Evolutionary conservation across 1,284 basidiomycete species (phyloP), one percentile per base, ranked within the genome.

Genomic region (Neonothopanus nambi): DNA sequence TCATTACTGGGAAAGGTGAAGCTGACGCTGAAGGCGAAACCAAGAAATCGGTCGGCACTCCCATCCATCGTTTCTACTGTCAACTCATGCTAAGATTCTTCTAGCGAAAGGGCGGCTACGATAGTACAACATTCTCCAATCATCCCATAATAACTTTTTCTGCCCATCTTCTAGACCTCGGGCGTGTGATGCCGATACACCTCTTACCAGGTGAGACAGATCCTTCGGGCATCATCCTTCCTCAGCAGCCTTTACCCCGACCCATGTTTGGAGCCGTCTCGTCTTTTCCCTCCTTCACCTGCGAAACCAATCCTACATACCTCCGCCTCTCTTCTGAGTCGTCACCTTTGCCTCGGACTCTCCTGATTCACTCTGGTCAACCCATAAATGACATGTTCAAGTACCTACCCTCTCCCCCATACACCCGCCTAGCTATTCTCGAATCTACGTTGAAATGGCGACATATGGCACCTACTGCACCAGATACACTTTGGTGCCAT

Each of bases 401-500:
- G 69, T 99, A 99, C 71, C 75, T 95, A 36, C 78, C 81, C 13
- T 79, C 82, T 13, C 83, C 83, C 13, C 82, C 83, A 7, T 74
- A 81, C 51, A 85, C 87, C 23, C 78, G 89, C 20, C 69, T 98
- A 36, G 79, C 79, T 3, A 81, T 98, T 63, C 85, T 93, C 3
- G 79, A 84, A 59, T 79, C 87, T 45, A 95, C 93, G 13, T 77
- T 99, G 11, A 84, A 82, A 64, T 99, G 95, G 97, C 80, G 93
- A 57, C 97, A 99, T 71, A 83, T 98, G 62, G 96, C 97, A 9
- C 97, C 97, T 0, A 99, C 96, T 1, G 95, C 96, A 12, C 97
- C 97, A 12, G 97, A 99, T 70, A 99, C 97, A 1, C 79, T 99
- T 1, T 98, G 95, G 94, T 98, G 96, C 65, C 96, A 98, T 68